phyloP scores from a whole-genome alignment of 805 yeast species.

The Monosporozyma aerobia region DNA sequence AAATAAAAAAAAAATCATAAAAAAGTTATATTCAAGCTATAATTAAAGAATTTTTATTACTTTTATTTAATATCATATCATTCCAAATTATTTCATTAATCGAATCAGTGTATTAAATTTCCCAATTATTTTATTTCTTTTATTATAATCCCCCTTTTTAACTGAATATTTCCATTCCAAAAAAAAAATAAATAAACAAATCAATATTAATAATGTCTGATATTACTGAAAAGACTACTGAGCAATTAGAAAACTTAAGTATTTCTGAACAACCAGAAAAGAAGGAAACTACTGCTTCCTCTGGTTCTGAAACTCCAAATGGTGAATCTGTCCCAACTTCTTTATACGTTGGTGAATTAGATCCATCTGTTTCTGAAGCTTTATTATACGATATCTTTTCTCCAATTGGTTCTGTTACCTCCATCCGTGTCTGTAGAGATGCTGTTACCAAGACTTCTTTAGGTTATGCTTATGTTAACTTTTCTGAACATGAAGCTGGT shows the following conservation, averaged over 20 bases:
- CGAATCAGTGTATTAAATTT: neutral
- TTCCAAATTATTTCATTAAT: neutral
- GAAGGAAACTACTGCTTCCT: slow-evolving; percentile 17
- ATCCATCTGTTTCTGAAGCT: slow-evolving; percentile 88
- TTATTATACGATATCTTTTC: slow-evolving; percentile 89
- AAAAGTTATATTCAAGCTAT: slow-evolving; percentile 1
- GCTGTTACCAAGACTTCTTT: slow-evolving; percentile 93
- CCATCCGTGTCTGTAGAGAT: slow-evolving; percentile 98
- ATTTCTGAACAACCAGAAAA: slow-evolving; percentile 29
- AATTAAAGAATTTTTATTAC: neutral
- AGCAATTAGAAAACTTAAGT: slow-evolving; percentile 29
- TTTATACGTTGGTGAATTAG: slow-evolving; percentile 95
- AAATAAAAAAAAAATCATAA: neutral
- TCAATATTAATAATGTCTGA: slow-evolving; percentile 25
- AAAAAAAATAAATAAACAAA: slow-evolving; percentile 14
- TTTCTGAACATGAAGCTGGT: slow-evolving; percentile 80
- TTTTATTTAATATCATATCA: neutral
- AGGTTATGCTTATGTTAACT: slow-evolving; percentile 98
- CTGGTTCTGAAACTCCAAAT: slow-evolving; percentile 16
- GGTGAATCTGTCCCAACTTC: slow-evolving; percentile 61
- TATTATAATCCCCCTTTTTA: neutral
- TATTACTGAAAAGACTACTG: slow-evolving; percentile 31
- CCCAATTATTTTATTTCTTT: neutral
- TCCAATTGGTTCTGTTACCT: slow-evolving; percentile 88
- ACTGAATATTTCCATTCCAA: neutral